phyloP scores from a whole-genome alignment of 1,139 yeast genomes.

The Candida buenavistaensis region DNA sequence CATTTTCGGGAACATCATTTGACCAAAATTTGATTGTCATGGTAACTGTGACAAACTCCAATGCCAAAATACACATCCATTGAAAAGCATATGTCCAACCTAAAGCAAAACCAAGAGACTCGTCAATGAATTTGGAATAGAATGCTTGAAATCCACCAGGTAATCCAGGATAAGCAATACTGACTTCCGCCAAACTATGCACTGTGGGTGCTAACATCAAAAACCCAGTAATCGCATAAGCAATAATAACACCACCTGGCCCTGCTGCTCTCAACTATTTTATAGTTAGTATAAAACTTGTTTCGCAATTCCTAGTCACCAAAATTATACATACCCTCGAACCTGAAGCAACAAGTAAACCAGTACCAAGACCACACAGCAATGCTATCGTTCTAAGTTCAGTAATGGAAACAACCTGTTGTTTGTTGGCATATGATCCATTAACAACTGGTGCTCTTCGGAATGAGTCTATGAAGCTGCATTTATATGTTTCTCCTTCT shows the following conservation, averaged over 20 bases:
- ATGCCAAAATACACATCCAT: slow-evolving; percentile 39
- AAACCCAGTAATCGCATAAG: slow-evolving; percentile 31
- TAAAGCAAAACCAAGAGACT: slow-evolving; percentile 41
- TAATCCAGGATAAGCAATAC: slow-evolving; percentile 36
- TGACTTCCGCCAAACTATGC: slow-evolving; percentile 35
- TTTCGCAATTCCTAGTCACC: too few species aligned
- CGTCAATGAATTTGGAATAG: slow-evolving; percentile 38
- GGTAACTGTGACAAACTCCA: slow-evolving; percentile 42
- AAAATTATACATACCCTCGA: too few species aligned
- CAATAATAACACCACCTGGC: slow-evolving; percentile 37
- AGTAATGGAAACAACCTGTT: slow-evolving; percentile 19
- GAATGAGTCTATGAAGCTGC: slow-evolving; percentile 10
- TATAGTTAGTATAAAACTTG: too few species aligned
- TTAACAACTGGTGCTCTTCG: slow-evolving; percentile 12
- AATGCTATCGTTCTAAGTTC: slow-evolving; percentile 44
- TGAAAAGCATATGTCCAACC: slow-evolving; percentile 44
- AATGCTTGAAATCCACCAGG: slow-evolving; percentile 42
- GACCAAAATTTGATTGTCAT: slow-evolving; percentile 37
- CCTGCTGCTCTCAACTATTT: slow-evolving; percentile 37
- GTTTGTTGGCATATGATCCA: slow-evolving; percentile 3
- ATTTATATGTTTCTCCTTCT: too few species aligned
- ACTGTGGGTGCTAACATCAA: slow-evolving; percentile 33
- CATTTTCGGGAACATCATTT: too few species aligned
- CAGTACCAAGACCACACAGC: slow-evolving; percentile 45
- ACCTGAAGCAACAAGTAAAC: slow-evolving; percentile 41